phyloP scores from a whole-genome alignment of 1,284 basidiomycete species.

The Sanguinoderma infundibulare region DNA sequence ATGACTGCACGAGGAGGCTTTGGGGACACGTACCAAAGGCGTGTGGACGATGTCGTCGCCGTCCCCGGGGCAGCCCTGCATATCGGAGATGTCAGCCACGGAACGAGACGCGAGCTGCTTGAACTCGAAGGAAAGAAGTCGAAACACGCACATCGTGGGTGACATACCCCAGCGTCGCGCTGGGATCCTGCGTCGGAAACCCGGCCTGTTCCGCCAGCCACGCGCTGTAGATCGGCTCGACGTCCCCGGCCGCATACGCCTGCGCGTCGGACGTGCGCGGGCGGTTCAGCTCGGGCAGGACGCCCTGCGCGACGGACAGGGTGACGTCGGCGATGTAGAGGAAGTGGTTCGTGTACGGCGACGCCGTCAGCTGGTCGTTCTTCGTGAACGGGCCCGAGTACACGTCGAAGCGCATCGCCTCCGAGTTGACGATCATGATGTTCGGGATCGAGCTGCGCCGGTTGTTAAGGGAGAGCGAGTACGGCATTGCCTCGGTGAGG shows the following conservation, averaged over 20 bases:
- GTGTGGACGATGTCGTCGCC: slow-evolving; percentile 72
- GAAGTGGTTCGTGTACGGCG: slow-evolving; percentile 67
- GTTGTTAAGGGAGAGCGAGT: slow-evolving; percentile 65
- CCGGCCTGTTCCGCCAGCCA: slow-evolving; percentile 64
- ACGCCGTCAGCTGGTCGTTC: slow-evolving; percentile 79
- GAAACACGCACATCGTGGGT: slow-evolving; percentile 66
- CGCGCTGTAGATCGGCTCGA: slow-evolving; percentile 51
- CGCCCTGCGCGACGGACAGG: slow-evolving; percentile 51
- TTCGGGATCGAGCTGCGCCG: slow-evolving; percentile 61
- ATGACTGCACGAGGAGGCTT: too few relatives aligned
- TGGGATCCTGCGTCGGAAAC: slow-evolving; percentile 39
- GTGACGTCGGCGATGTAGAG: slow-evolving; percentile 59
- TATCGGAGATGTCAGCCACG: neutral
- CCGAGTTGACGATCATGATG: slow-evolving; percentile 76
- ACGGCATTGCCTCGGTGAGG: slow-evolving; percentile 60
- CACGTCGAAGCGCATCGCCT: slow-evolving; percentile 77
- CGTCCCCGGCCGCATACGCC: slow-evolving; percentile 54
- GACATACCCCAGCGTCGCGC: slow-evolving; percentile 72
- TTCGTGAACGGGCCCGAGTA: slow-evolving; percentile 72
- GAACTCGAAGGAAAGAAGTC: neutral
- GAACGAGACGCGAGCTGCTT: too few relatives aligned
- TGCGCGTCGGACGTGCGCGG: slow-evolving; percentile 29
- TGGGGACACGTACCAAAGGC: too few relatives aligned
- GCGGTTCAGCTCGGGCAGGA: slow-evolving; percentile 59
- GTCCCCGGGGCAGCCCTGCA: slow-evolving; percentile 66